Percentiles rank a stretch among this genome's conserved stretches.
Conservation (phyloP, 257 asterid species). For the Misopates orontium region DNA sequence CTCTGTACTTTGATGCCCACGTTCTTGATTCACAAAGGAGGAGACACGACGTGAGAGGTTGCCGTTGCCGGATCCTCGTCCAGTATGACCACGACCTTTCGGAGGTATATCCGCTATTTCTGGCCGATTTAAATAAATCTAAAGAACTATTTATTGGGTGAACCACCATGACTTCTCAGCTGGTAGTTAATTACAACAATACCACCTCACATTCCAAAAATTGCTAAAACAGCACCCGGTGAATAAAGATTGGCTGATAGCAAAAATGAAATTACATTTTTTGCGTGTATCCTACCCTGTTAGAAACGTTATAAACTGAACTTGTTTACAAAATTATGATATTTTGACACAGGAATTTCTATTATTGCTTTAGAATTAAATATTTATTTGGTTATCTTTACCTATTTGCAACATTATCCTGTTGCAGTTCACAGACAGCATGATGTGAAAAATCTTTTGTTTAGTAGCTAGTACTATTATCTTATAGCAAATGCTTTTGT, state of each 20-base stretch:
- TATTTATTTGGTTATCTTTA: too few species aligned
- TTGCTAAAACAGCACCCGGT: too few species aligned
- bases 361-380: too few species aligned
- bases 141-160: background rate
- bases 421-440: too few species aligned
- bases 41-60: conserved; percentile 93
- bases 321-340: too few species aligned
- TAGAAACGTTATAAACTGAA: too few species aligned
- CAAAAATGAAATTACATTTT: too few species aligned
- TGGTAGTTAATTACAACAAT: background rate
- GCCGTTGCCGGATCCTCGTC: conserved; percentile 96
- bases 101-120: conserved; percentile 54
- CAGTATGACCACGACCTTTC: conserved; percentile 93
- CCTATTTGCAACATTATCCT: too few species aligned
- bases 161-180: background rate
- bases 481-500: background rate
- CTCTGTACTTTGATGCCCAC: conserved; percentile 94
- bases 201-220: too few species aligned
- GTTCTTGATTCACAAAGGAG: conserved; percentile 96
- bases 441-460: background rate
- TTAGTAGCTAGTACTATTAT: background rate
- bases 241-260: too few species aligned
- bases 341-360: too few species aligned
- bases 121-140: background rate
- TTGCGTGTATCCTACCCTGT: too few species aligned